Evolutionary conservation across 192 early-diverging fungal genomes (phyloP), one percentile per base, ranked within the genome.

Genomic region (Coemansia aciculifera): DNA sequence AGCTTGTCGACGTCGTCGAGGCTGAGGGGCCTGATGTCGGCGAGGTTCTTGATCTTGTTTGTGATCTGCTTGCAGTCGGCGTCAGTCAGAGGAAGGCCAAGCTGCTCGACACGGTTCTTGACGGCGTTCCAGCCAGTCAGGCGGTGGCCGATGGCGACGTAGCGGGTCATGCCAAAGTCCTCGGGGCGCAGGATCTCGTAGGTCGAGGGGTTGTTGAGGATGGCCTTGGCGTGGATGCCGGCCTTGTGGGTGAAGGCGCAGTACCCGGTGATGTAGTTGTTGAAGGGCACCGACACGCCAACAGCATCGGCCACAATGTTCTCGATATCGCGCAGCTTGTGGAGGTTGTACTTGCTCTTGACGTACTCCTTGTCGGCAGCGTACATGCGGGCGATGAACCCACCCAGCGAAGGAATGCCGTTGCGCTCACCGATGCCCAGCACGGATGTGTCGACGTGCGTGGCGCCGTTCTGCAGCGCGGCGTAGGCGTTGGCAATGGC

Each of bases 191-290:
- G 85, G 74, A 99, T 98, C 85, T 99, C 97, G 76, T 99, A 99
- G 5, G 95, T 99, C 54, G 89, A 90, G 27, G 97, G 97, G 88
- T 99, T 98, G 87, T 99, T 99, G 61, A 99, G 87, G 73, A 99
- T 97, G 61, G 97, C 97, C 85, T 99, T 99, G 86, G 97, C 97
- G 80, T 99, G 97, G 79, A 98, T 99, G 74, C 97, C 97, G 40
- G 97, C 95, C 90, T 99, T 99, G 87, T 99, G 97, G 6, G 97
- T 98, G 81, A 99, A 98, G 42, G 95, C 95, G 77, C 94, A 97
- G 85, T 98, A 97, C 39, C 97, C 97, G 31, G 97, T 99, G 77
- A 99, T 95, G 83, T 95, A 97, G 88, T 99, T 98, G 89, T 99
- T 99, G 89, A 99, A 99, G 24, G 97, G 97, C 67, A 99, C 94